These are phyloP conservation scores for Salix udensis DNA, from an alignment of 345 rosid genomes.

Conservation along the genomic window DNA sequence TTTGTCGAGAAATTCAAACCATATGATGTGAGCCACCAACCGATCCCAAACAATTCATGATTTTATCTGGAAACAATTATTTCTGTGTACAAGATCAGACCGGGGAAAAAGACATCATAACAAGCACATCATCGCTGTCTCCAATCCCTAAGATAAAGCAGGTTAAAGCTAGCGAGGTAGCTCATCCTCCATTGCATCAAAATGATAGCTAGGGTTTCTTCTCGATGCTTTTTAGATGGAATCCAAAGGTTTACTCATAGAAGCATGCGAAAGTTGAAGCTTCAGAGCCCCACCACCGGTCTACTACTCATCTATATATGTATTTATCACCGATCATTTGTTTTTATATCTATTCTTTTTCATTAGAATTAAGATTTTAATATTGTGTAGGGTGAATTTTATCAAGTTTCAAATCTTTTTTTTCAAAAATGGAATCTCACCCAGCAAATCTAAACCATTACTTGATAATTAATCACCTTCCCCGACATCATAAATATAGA, in stretches of 20 bases:
- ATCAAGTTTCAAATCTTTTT: no score
- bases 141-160: constrained; percentile 9
- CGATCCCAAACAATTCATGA: background rate
- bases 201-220: background rate
- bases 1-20: background rate
- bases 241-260: constrained; percentile 11
- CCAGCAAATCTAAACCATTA: no score
- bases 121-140: constrained; percentile 10
- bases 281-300: background rate
- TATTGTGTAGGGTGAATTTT: no score
- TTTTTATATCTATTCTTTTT: background rate
- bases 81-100: constrained; percentile 4
- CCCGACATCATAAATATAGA: no score
- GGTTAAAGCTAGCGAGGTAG: background rate
- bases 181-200: background rate
- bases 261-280: background rate
- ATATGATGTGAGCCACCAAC: background rate
- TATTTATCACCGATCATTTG: background rate
- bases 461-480: no score
- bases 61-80: constrained; percentile 4
- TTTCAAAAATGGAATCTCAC: no score
- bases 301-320: background rate
- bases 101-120: background rate
- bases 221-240: constrained; percentile 7
- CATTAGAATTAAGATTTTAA: no score